Percentiles rank a stretch among this genome's conserved stretches.
phyloP scores from a whole-genome alignment of 2,329 filamentous ascomycete species.

The Botryosphaeria dothidea region DNA sequence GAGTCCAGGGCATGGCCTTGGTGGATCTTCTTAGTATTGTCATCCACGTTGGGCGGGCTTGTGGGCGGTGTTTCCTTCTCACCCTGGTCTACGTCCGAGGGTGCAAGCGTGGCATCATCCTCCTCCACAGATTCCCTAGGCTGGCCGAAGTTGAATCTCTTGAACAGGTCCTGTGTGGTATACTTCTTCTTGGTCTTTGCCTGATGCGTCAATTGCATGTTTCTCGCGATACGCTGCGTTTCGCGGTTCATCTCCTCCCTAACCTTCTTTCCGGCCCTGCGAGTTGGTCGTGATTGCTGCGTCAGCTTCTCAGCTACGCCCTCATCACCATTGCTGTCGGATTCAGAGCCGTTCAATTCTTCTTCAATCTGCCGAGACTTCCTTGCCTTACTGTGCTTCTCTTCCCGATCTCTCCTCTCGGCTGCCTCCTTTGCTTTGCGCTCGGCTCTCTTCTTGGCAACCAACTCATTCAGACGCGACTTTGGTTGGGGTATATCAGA shows the following conservation, averaged over 20 bases:
- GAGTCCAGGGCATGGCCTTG: neutral
- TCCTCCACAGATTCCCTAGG: conserved; percentile 20
- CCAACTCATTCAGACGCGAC: conserved; percentile 68
- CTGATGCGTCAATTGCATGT: conserved; percentile 88
- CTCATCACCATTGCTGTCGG: conserved; percentile 54
- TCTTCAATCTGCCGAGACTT: conserved; percentile 28
- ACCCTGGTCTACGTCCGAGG: conserved; percentile 62
- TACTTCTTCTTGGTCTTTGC: conserved; percentile 88
- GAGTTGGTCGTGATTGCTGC: conserved; percentile 67
- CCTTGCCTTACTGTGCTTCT: conserved; percentile 17
- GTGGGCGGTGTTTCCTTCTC: conserved; percentile 45
- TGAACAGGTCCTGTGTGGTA: conserved; percentile 77
- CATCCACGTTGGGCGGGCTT: conserved; percentile 39
- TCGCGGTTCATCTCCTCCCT: conserved; percentile 88
- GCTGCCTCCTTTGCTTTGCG: conserved; percentile 65
- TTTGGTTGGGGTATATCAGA: conserved; percentile 51
- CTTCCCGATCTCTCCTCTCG: conserved; percentile 47
- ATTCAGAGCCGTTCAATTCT: conserved; percentile 47
- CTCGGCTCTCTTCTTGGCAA: conserved; percentile 73
- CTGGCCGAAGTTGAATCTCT: conserved; percentile 74
- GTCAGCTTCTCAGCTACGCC: conserved; percentile 55
- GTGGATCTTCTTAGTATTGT: neutral
- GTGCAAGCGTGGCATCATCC: conserved; percentile 42
- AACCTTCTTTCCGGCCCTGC: conserved; percentile 93
- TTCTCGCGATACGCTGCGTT: conserved; percentile 86